These are phyloP conservation scores for Diaporthe ampelina DNA, from an alignment of 2,329 filamentous ascomycete genomes.

Conservation along the genomic window DNA sequence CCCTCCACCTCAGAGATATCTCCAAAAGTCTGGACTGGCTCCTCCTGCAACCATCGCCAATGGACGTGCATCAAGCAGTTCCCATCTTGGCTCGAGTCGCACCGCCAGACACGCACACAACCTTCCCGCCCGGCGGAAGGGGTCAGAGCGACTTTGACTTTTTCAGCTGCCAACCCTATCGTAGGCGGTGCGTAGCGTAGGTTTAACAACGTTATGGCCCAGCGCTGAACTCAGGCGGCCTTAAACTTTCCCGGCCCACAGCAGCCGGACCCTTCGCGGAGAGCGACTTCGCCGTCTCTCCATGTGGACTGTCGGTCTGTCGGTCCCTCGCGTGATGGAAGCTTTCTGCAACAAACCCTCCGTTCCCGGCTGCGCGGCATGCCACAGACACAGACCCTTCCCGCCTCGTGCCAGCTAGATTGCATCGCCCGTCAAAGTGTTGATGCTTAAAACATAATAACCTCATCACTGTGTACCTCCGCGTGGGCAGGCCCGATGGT, in stretches of 20 bases:
- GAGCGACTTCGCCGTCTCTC: background rate
- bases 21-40: background rate
- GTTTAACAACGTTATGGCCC: background rate
- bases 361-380: slow-evolving; percentile 11
- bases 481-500: background rate
- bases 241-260: slow-evolving; percentile 23
- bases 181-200: background rate
- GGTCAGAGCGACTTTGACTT: slow-evolving; percentile 31
- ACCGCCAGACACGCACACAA: slow-evolving; percentile 1
- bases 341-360: background rate
- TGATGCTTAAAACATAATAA: slow-evolving; percentile 2
- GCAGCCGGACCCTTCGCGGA: background rate
- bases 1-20: background rate
- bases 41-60: background rate
- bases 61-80: slow-evolving; percentile 10
- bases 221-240: slow-evolving; percentile 25
- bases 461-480: background rate
- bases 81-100: slow-evolving; percentile 22
- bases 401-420: slow-evolving; percentile 27
- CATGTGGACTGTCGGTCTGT: background rate
- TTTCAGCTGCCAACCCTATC: slow-evolving; percentile 32
- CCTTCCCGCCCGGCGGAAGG: slow-evolving; percentile 28
- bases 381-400: background rate
- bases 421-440: slow-evolving; percentile 4
- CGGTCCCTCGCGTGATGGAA: slow-evolving; percentile 5